A percentile compares a stretch with the other conserved stretches of the same genome.
phyloP scores from a whole-genome alignment of 31 red algal species.

The Endocladia muricata region DNA sequence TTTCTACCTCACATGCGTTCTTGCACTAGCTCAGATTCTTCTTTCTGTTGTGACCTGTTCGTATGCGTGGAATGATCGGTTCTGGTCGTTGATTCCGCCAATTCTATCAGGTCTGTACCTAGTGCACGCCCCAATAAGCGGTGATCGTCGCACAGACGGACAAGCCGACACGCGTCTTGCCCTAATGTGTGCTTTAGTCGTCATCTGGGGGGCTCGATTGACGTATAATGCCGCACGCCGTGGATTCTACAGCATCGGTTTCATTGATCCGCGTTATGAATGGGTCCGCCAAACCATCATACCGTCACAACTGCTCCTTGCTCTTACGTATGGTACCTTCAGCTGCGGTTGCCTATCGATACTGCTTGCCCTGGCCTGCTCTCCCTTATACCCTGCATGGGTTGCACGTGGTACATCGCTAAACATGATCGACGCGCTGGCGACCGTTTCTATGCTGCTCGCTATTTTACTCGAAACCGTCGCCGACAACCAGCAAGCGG shows the following conservation, averaged over 20 bases:
- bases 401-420: conserved; percentile 20
- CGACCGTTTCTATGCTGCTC: conserved; percentile 7
- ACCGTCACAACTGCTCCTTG: conserved; percentile 13
- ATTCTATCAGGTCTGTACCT: conserved; percentile 8
- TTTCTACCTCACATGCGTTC: conserved; percentile 24
- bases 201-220: conserved; percentile 35
- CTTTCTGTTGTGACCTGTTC: conserved; percentile 33
- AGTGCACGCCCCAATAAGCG: conserved; percentile 15
- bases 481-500: conserved; percentile 34
- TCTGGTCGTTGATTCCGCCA: conserved; percentile 41
- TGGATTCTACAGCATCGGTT: conserved; percentile 36
- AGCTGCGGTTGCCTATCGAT: conserved; percentile 23
- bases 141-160: conserved; percentile 26
- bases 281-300: conserved; percentile 35
- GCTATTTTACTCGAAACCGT: conserved; percentile 4
- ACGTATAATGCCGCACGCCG: conserved; percentile 25
- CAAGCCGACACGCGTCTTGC: conserved; percentile 24
- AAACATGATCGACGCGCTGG: conserved; percentile 10
- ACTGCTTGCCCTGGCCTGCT: conserved; percentile 13
- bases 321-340: conserved; percentile 4
- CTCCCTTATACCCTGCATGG: conserved; percentile 49
- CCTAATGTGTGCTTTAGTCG: conserved; percentile 23
- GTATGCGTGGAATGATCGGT: conserved; percentile 46
- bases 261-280: conserved; percentile 32
- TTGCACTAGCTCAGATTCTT: conserved; percentile 17